Conservation (phyloP, 2,329 filamentous ascomycete genomes). For the Bipolaris gigantea region DNA sequence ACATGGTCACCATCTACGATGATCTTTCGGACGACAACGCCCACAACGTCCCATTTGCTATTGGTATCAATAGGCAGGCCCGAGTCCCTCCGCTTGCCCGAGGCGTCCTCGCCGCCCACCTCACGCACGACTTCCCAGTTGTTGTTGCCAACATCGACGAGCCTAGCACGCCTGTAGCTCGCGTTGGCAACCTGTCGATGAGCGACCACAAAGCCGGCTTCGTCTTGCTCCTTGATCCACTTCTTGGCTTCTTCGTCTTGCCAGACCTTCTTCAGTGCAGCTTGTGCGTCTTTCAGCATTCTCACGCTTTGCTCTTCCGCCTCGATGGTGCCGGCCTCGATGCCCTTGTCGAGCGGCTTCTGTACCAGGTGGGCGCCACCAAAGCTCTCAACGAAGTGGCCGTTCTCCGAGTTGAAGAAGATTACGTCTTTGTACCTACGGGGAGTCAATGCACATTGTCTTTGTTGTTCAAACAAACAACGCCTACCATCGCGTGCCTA, state of each 20-base stretch:
- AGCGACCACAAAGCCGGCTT: conserved; percentile 40
- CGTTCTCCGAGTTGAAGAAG: conserved; percentile 28
- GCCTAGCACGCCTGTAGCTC: conserved; percentile 40
- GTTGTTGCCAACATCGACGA: conserved; percentile 34
- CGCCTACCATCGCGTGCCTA: conserved; percentile 36
- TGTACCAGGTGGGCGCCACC: conserved; percentile 37
- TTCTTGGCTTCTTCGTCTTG: conserved; percentile 25
- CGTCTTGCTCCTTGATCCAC: conserved; percentile 35
- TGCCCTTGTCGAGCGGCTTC: conserved; percentile 30
- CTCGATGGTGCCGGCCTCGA: conserved; percentile 40
- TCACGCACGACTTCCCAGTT: conserved; percentile 40
- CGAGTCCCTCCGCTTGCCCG: conserved; percentile 38
- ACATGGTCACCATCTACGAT: conserved; percentile 31
- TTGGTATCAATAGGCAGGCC: conserved; percentile 37
- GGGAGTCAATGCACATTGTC: background rate
- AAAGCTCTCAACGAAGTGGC: conserved; percentile 33
- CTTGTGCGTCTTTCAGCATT: conserved; percentile 35
- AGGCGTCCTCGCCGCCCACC: conserved; percentile 29
- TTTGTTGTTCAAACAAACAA: background rate
- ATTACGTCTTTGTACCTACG: conserved; percentile 41
- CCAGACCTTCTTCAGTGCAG: conserved; percentile 33
- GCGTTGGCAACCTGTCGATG: conserved; percentile 37
- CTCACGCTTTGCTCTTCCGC: conserved; percentile 38
- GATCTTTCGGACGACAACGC: conserved; percentile 38
- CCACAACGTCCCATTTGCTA: conserved; percentile 41